phyloP scores from a whole-genome alignment of 306 rosid species.

The Senna tora region DNA sequence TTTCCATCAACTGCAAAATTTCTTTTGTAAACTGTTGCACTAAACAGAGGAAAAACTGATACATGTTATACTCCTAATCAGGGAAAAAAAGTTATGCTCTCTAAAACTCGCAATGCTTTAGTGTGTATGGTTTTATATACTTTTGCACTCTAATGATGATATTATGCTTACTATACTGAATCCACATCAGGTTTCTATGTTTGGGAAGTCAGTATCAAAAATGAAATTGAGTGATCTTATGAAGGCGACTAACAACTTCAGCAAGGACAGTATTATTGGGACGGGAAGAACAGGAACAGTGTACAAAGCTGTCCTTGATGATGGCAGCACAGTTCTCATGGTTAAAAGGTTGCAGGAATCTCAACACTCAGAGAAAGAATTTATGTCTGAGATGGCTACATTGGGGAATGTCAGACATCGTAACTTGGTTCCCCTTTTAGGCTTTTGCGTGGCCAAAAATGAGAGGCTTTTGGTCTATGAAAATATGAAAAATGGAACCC shows the following conservation, averaged over 20 bases:
- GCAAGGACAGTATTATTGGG: conserved; percentile 71
- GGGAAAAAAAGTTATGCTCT: not conserved
- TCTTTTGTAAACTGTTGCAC: not conserved
- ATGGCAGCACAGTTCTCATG: conserved; percentile 69
- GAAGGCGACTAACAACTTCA: conserved; percentile 82
- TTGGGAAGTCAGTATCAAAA: conserved; percentile 74
- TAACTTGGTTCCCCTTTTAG: conserved; percentile 88
- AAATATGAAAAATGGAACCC: conserved; percentile 77
- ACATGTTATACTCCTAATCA: not conserved
- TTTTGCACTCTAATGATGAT: conserved; percentile 18
- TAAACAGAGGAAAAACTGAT: conserved; percentile 1
- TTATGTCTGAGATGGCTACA: conserved; percentile 78
- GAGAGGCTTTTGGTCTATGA: conserved; percentile 84
- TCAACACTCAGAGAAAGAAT: conserved; percentile 84
- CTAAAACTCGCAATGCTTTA: not conserved
- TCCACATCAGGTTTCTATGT: conserved; percentile 73
- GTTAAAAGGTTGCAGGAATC: conserved; percentile 92
- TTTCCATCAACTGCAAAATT: not conserved
- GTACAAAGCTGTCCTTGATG: conserved; percentile 74
- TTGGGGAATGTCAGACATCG: conserved; percentile 69
- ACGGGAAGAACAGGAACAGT: conserved; percentile 83
- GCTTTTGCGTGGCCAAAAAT: conserved; percentile 76
- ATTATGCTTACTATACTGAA: conserved; percentile 35
- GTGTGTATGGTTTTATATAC: conserved; percentile 9
- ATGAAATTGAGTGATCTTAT: conserved; percentile 88